Base-by-base conservation (phyloP, 2,329 filamentous ascomycete species). In the Aspergillus neoniger region DNA sequence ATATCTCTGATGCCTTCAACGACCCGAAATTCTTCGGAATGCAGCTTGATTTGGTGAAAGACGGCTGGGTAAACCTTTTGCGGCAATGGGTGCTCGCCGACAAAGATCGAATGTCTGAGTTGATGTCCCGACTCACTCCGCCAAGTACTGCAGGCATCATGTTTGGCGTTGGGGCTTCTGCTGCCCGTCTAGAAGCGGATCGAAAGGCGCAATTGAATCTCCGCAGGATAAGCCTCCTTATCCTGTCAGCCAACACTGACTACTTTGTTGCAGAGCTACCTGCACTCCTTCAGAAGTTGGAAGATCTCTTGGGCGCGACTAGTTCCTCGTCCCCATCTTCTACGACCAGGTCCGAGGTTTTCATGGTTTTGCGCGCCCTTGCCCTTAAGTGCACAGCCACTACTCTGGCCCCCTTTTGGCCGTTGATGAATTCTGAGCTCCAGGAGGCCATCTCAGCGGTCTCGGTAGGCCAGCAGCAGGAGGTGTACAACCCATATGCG, bases 151-250 rank as follows among this genome's bases (percentile, higher is more conserved):
- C 96, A 0, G 95, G 95, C 8, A 96, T 99, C 67, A 94, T 99
- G 73, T 99, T 99, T 71, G 95, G 95, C n/a, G 95, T 99, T 0
- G 96, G 96, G 10, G 95, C 95, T 6, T 92, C 91, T 21, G 96
- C 93, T 47, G 95, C 95, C 38, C 85, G 95, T 60, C 85, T 96
- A n/a, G 95, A 99, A 77, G 92, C 96, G 5, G 95, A 99, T 76
- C 89, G 93, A 60, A 95, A 90, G 77, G 92, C 93, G 1, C 94
- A 98, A 76, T 84, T 96, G 30, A 96, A 92, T 65, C 84, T 99
- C 17, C 89, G 93, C 12, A 86, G 95, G 50, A 87, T 96, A 50
- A 87, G 92, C 4, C 83, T 92, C 1, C 81, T 99, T 10, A 80
- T 98, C 15, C 82, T 98, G 5, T 90, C 92, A 0, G 87, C 88